A percentile compares a stretch with the other conserved stretches of the same genome.
phyloP scores from a whole-genome alignment of 805 yeast genomes.

The Zygotorulaspora danielsina region DNA sequence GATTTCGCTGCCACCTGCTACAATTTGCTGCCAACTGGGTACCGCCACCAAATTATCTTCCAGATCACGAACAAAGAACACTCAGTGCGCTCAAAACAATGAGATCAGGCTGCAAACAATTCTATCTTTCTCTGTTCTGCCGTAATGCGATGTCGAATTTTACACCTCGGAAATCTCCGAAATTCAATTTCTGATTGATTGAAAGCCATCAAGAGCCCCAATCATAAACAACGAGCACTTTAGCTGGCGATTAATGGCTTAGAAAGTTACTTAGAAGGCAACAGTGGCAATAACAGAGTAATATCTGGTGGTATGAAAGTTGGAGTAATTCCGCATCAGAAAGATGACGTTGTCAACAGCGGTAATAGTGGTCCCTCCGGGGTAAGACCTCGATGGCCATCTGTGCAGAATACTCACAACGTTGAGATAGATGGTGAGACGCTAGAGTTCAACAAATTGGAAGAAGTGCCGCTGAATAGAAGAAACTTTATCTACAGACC shows the following conservation, averaged over 20 bases:
- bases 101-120: not conserved
- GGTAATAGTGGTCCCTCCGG: constrained; percentile 1
- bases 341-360: constrained; percentile 24
- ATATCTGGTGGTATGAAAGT: constrained; percentile 20
- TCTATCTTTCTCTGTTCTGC: too few relatives aligned
- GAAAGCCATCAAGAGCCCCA: not conserved
- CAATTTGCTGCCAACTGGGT: too few relatives aligned
- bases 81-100: too few relatives aligned
- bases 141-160: constrained; percentile 1
- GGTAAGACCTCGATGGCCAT: constrained; percentile 25
- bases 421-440: constrained; percentile 3
- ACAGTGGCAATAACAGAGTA: not conserved
- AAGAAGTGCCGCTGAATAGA: constrained; percentile 77
- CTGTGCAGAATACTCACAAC: constrained; percentile 19
- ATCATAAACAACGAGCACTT: constrained; percentile 2
- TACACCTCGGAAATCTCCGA: not conserved
- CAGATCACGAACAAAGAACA: too few relatives aligned
- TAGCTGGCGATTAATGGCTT: too few relatives aligned
- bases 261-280: too few relatives aligned
- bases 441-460: constrained; percentile 35
- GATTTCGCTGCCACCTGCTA: not conserved
- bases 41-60: too few relatives aligned
- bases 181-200: not conserved
- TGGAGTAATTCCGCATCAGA: constrained; percentile 30
- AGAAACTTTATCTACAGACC: constrained; percentile 78